These are phyloP conservation scores for Pestalotiopsis sp. DNA, from an alignment of 2,329 filamentous ascomycete species.

Conservation along the genomic window DNA sequence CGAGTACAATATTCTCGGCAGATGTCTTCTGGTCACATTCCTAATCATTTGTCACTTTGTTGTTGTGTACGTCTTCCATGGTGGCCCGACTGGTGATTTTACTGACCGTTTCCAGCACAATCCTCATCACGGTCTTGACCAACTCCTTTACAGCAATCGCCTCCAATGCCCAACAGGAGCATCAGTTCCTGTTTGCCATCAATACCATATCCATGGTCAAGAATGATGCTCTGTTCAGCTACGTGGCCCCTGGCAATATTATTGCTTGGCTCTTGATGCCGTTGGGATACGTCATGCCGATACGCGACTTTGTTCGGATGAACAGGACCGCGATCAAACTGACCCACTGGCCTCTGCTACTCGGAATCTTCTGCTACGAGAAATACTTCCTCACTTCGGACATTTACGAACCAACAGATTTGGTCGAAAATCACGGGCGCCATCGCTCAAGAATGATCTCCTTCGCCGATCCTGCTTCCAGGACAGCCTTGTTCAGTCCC, in stretches of 20 bases:
- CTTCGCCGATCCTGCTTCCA: conserved; percentile 57
- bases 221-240: conserved; percentile 94
- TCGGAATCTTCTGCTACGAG: conserved; percentile 87
- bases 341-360: conserved; percentile 86
- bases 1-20: conserved; percentile 77
- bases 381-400: conserved; percentile 73
- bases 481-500: conserved; percentile 72
- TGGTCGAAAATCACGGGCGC: conserved; percentile 72
- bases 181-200: conserved; percentile 90
- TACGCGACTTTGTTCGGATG: conserved; percentile 78
- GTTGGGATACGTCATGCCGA: conserved; percentile 76
- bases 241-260: conserved; percentile 88
- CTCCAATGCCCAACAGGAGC: conserved; percentile 90
- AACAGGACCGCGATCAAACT: conserved; percentile 91
- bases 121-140: conserved; percentile 91
- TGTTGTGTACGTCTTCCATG: conserved; percentile 59
- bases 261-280: conserved; percentile 89
- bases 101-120: conserved; percentile 57
- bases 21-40: conserved; percentile 75
- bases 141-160: conserved; percentile 97
- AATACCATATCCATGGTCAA: conserved; percentile 99
- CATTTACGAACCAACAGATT: conserved; percentile 80
- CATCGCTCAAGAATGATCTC: conserved; percentile 52
- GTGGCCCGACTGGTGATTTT: background rate
- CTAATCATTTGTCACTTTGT: conserved; percentile 95